A percentile compares a stretch with the other conserved stretches of the same genome.
Evolutionary conservation across 257 asterid species (phyloP).

Genomic region (Przewalskia tangutica): DNA sequence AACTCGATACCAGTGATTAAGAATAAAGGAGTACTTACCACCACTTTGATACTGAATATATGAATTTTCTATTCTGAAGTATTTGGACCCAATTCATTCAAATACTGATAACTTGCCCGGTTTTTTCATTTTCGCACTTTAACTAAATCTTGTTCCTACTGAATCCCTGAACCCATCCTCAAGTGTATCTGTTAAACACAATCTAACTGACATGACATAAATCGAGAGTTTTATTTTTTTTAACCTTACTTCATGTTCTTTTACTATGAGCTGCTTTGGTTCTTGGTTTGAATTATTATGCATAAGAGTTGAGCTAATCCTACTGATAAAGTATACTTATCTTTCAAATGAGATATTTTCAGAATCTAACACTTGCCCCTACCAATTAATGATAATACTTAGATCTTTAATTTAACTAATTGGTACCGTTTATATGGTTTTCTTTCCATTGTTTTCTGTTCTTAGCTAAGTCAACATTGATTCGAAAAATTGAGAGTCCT

Average conservation of each 20-base stretch:
- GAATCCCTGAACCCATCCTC: too few relatives aligned
- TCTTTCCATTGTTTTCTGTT: neutral
- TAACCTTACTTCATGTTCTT: too few relatives aligned
- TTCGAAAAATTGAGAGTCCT: neutral
- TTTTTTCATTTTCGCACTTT: too few relatives aligned
- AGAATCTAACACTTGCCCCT: neutral
- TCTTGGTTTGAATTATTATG: too few relatives aligned
- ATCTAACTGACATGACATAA: too few relatives aligned
- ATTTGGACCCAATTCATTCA: neutral
- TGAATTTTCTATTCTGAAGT: neutral
- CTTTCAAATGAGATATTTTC: neutral
- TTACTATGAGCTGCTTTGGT: too few relatives aligned
- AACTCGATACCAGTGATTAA: accelerated
- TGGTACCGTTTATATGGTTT: neutral
- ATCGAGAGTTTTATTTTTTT: too few relatives aligned
- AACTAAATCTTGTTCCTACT: too few relatives aligned
- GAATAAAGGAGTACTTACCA: accelerated
- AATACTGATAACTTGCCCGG: neutral
- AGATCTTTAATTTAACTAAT: neutral
- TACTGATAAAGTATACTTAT: neutral
- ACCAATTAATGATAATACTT: neutral
- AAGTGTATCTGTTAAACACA: too few relatives aligned
- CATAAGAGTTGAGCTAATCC: too few relatives aligned
- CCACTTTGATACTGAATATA: neutral
- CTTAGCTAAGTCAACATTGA: neutral